Evolutionary conservation across 129 eudicot genomes (phyloP), one percentile per base, ranked within the genome.

Genomic region (Flaveria sonorensis): DNA sequence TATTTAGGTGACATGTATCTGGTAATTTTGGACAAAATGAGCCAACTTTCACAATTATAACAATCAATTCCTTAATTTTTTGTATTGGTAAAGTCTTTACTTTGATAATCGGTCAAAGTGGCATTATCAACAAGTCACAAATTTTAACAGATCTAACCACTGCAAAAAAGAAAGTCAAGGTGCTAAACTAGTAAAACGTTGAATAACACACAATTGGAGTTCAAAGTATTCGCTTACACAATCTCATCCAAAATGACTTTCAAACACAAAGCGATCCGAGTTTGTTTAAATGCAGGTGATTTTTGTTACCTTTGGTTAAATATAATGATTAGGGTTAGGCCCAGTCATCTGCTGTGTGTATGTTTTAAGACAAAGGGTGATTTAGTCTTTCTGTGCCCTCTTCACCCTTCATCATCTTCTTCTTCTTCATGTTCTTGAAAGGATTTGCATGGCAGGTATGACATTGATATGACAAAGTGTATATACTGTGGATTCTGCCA

Each of bases 401-500:
- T 30, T 28, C 32, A 20, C 65, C 26, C 52, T 46, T 72, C 30
- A 10, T 70, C 74, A 40, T 64, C 24, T 32, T 70, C 74, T 57
- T 65, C 24, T 36, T 64, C 2, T 13, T 73, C 55, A 13, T 70
- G 43, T 43, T 40, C 12, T 55, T 52, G 71, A n/a, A 73, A 71
- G 71, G 68, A 66, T 81, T 77, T 42, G 23, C 42, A 30, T 63
- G 45, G 55, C 84, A 92, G 98, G 91, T 93, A 93, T 62, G 97
- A 87, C 76, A 92, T 92, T 76, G 97, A 92, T 84, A 93, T 93
- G 98, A 93, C 98, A 57, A 88, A 90, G 83, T 93, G 97, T 81
- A 93, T 93, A 53, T 93, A 90, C 85, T 93, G 98, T 82, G 98
- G 98, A 39, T 93, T 93, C 77, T 93, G 98, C 88, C 98, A 93